These are phyloP conservation scores for Sisymbrium irio DNA, from an alignment of 345 rosid genomes.

Conservation along the genomic window DNA sequence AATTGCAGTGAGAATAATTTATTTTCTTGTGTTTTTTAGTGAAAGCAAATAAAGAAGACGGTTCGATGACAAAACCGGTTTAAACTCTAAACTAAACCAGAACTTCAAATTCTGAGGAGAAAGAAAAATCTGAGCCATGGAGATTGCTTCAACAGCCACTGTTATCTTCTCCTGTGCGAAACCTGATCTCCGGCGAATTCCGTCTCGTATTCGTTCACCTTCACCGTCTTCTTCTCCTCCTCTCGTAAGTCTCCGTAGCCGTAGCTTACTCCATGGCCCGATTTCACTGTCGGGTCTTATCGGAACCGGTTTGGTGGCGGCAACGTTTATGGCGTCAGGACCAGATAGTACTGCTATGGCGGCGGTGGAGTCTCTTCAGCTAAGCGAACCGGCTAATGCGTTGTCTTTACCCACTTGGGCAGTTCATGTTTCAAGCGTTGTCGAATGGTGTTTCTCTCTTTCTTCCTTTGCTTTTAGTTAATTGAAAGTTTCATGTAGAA, in stretches of 20 bases:
- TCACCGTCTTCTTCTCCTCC: conserved; percentile 19
- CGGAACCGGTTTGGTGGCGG: conserved; percentile 57
- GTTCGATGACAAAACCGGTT: conserved; percentile 22
- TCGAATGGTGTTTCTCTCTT: conserved; percentile 57
- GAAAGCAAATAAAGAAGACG: neutral
- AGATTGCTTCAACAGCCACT: conserved; percentile 37
- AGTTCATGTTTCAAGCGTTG: conserved; percentile 86
- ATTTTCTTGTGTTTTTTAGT: neutral
- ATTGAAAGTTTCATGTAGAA: neutral
- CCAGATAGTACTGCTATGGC: conserved; percentile 40
- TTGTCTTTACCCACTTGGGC: conserved; percentile 95
- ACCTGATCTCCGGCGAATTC: conserved; percentile 17
- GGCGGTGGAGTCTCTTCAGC: conserved; percentile 44
- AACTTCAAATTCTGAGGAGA: neutral
- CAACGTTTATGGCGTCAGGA: conserved; percentile 32
- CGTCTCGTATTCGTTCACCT: conserved; percentile 13
- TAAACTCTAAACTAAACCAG: conserved; percentile 13
- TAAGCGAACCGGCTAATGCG: conserved; percentile 81
- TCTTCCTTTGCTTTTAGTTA: conserved; percentile 6
- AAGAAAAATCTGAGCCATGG: conserved; percentile 40
- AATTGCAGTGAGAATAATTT: no score
- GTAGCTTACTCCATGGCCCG: conserved; percentile 20
- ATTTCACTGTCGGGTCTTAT: conserved; percentile 39
- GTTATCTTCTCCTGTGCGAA: conserved; percentile 33
- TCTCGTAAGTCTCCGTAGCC: neutral